Evolutionary conservation across 2,329 filamentous ascomycete genomes (phyloP).

Genomic region (Sporothrix dimorphospora): DNA sequence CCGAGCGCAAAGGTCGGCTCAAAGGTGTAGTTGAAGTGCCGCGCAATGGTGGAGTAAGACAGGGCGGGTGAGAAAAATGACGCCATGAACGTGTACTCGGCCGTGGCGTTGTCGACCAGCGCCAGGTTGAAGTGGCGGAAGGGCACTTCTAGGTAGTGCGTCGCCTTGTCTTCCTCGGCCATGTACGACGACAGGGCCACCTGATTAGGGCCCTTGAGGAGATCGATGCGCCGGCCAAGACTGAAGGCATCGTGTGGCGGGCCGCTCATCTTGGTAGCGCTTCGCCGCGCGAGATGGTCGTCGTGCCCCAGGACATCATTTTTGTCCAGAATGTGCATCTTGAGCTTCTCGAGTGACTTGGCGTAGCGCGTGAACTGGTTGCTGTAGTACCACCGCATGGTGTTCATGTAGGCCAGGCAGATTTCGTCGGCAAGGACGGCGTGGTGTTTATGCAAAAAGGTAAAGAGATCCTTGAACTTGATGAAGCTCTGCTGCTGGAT

Average conservation of each 20-base stretch:
- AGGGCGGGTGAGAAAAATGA: conserved; percentile 83
- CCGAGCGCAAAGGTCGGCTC: conserved; percentile 87
- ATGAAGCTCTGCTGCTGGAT: conserved; percentile 93
- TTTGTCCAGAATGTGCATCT: conserved; percentile 79
- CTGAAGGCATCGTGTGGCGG: conserved; percentile 84
- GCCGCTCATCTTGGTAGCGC: conserved; percentile 57
- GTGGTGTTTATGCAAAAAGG: conserved; percentile 83
- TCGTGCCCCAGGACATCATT: conserved; percentile 83
- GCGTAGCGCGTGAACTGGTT: conserved; percentile 90
- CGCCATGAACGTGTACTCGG: conserved; percentile 92
- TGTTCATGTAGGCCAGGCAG: conserved; percentile 91
- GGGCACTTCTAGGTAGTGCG: conserved; percentile 85
- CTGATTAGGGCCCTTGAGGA: conserved; percentile 73
- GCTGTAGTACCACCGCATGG: conserved; percentile 97
- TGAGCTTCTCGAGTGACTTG: conserved; percentile 80
- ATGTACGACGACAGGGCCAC: conserved; percentile 83
- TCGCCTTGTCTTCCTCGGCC: conserved; percentile 79
- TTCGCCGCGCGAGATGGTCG: conserved; percentile 55
- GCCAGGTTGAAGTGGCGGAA: conserved; percentile 96
- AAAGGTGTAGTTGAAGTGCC: conserved; percentile 85
- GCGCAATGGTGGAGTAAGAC: conserved; percentile 75
- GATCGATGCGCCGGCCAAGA: conserved; percentile 81
- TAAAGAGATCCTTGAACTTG: conserved; percentile 83
- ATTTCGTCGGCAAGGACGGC: conserved; percentile 86
- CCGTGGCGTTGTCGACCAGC: conserved; percentile 87